A percentile compares a stretch with the other conserved stretches of the same genome.
phyloP scores from a whole-genome alignment of 2,329 filamentous ascomycete species.

The Aspergillus jensenii region DNA sequence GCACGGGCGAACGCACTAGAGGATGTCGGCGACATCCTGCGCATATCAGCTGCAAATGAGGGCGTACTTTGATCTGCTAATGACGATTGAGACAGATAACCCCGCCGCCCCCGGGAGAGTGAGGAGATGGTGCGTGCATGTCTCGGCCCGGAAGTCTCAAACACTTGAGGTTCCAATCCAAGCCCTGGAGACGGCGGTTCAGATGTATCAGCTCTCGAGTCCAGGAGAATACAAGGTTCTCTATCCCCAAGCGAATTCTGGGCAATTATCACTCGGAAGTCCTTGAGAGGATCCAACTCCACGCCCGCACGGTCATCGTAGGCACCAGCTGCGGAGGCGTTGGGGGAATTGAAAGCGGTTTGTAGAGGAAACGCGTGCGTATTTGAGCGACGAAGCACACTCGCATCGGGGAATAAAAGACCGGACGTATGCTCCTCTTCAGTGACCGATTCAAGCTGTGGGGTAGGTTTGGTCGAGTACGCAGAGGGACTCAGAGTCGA shows the following conservation, averaged over 20 bases:
- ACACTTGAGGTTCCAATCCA: slow-evolving; percentile 34
- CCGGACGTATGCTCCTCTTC: slow-evolving; percentile 51
- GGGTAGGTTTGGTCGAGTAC: slow-evolving; percentile 37
- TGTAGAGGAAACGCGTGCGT: slow-evolving; percentile 43
- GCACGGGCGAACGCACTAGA: slow-evolving; percentile 43
- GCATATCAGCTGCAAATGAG: slow-evolving; percentile 32
- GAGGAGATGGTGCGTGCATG: slow-evolving; percentile 42
- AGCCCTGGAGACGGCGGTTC: slow-evolving; percentile 33
- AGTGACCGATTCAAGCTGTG: slow-evolving; percentile 47
- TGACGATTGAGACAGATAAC: slow-evolving; percentile 34
- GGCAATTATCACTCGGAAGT: slow-evolving; percentile 48
- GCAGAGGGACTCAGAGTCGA: slow-evolving; percentile 44
- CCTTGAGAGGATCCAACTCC: slow-evolving; percentile 45
- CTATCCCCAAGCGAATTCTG: slow-evolving; percentile 50
- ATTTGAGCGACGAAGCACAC: slow-evolving; percentile 41
- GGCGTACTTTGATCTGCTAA: slow-evolving; percentile 35
- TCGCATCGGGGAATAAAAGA: slow-evolving; percentile 48
- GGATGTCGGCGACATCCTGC: slow-evolving; percentile 31
- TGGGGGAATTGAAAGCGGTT: slow-evolving; percentile 44
- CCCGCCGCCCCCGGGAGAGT: slow-evolving; percentile 37
- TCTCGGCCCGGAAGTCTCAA: slow-evolving; percentile 28
- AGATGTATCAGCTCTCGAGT: slow-evolving; percentile 36
- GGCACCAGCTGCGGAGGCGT: slow-evolving; percentile 41
- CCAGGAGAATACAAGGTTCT: slow-evolving; percentile 48
- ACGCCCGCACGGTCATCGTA: slow-evolving; percentile 50